Evolutionary conservation across 2,329 filamentous ascomycete species (phyloP), one percentile per base, ranked within the genome.

Genomic region (Intubia oerlemansii): DNA sequence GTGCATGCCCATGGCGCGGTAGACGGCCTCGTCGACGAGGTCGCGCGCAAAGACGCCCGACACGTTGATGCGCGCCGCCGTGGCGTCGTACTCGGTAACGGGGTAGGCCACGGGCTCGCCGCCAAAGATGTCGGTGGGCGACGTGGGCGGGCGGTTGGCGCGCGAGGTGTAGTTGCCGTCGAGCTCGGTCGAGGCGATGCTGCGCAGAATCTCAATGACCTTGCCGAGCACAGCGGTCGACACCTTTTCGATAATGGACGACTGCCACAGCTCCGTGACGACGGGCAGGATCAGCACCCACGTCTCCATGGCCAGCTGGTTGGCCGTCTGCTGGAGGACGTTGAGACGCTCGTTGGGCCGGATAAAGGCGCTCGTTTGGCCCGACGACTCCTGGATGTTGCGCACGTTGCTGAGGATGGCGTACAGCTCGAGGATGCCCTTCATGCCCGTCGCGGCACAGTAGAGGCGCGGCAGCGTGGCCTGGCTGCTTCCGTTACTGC

Each of bases 261-360:
- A 90, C 39, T 80, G 71, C 90, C 88, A 98, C 17, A 95, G 63
- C 26, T 72, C 63, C 32, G 66, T 64, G 23, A 88, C 63, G 25
- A 75, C 66, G 1, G 82, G 79, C 10, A 93, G 53, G 16, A 93
- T 67, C 16, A 72, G 67, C 51, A 77, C 69, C 24, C 88, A 74
- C 24, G 95, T 52, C 46, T 95, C 85, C 5, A 95, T 70, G 10
- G 93, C 56, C 31, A 95, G 76, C 41, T 93, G 85, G 2, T 66
- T 58, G n/a, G n/a, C n/a, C n/a, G n/a, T n/a, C n/a, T n/a, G n/a
- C n/a, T n/a, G n/a, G n/a, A n/a, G 10, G 70, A 62, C 13, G 16
- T 18, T 22, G 16, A 14, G n/a, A 24, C 59, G 49, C 11, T 60
- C 57, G 5, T 41, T 40, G n/a, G 49, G 44, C 10, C 48, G 45